These are phyloP conservation scores for Obelidium mucronatum DNA, from an alignment of 192 early-diverging fungal species.

Conservation along the genomic window DNA sequence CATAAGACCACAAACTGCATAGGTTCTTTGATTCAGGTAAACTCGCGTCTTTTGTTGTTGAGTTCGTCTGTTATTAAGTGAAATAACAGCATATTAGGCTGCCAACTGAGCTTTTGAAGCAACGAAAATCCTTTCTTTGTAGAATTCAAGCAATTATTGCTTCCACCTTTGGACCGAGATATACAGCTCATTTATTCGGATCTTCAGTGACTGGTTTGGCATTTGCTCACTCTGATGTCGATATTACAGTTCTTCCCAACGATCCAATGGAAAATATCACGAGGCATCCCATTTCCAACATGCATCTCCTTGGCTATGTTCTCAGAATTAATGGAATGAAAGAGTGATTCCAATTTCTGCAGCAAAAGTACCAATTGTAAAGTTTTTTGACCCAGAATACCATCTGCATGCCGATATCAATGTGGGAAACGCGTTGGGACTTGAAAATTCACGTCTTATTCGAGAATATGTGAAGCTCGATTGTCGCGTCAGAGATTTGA, in stretches of 20 bases:
- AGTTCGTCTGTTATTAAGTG: background rate
- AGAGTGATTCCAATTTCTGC: constrained; percentile 43
- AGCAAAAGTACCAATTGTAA: constrained; percentile 57
- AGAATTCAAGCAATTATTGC: constrained; percentile 30
- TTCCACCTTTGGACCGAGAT: constrained; percentile 11
- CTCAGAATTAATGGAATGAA: constrained; percentile 42
- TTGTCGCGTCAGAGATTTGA: constrained; percentile 46
- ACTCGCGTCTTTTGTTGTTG: too few relatives aligned
- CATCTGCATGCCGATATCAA: constrained; percentile 47
- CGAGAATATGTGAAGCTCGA: constrained; percentile 46
- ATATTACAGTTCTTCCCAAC: constrained; percentile 37
- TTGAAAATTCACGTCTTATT: constrained; percentile 51
- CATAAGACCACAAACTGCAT: background rate
- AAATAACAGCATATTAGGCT: constrained; percentile 16
- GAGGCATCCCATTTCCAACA: constrained; percentile 36
- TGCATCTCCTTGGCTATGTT: constrained; percentile 37
- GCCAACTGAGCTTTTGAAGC: background rate
- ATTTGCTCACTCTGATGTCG: constrained; percentile 45
- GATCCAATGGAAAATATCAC: constrained; percentile 4
- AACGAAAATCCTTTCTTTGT: constrained; percentile 20
- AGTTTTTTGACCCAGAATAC: constrained; percentile 49
- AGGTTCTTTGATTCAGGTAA: background rate
- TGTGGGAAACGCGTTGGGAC: constrained; percentile 54
- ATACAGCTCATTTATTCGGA: constrained; percentile 51
- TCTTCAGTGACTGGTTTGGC: constrained; percentile 52